Conservation (phyloP, 2,329 filamentous ascomycete genomes). For the Colletotrichum plurivorum region DNA sequence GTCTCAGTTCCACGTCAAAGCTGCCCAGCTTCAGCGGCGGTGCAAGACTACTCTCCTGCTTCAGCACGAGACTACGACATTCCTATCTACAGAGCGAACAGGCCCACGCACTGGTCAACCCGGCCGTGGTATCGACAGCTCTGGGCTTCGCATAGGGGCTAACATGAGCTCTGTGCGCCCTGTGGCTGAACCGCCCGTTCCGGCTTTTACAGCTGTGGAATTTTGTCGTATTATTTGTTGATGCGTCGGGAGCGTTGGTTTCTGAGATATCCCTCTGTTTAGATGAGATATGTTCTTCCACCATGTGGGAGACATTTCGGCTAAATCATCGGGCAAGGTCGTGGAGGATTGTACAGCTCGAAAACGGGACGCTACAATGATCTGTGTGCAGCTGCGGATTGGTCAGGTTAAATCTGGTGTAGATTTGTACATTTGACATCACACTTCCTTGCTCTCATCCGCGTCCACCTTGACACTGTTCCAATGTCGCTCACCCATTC, state of each 20-base stretch:
- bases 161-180: conserved; percentile 17
- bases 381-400: conserved; percentile 2
- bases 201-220: conserved; percentile 17
- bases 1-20: conserved; percentile 33
- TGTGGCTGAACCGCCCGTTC: conserved; percentile 15
- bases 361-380: not conserved
- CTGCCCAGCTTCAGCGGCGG: conserved; percentile 29
- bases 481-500: too few species aligned
- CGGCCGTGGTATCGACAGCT: conserved; percentile 1
- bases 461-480: not conserved
- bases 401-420: not conserved
- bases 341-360: not conserved
- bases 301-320: conserved; percentile 20
- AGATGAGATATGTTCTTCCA: conserved; percentile 25
- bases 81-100: conserved; percentile 21
- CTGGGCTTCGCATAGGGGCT: conserved; percentile 32
- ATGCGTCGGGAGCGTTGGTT: conserved; percentile 40
- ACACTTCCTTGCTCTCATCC: conserved; percentile 24
- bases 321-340: conserved; percentile 33
- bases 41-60: conserved; percentile 36
- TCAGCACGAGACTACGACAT: conserved; percentile 36
- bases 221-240: conserved; percentile 25
- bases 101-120: not conserved
- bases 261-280: conserved; percentile 43
- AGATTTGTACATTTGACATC: conserved; percentile 13